Percentiles rank a stretch among this genome's conserved stretches.
Conservation (phyloP, 306 rosid genomes). For the Pyrus betulifolia region DNA sequence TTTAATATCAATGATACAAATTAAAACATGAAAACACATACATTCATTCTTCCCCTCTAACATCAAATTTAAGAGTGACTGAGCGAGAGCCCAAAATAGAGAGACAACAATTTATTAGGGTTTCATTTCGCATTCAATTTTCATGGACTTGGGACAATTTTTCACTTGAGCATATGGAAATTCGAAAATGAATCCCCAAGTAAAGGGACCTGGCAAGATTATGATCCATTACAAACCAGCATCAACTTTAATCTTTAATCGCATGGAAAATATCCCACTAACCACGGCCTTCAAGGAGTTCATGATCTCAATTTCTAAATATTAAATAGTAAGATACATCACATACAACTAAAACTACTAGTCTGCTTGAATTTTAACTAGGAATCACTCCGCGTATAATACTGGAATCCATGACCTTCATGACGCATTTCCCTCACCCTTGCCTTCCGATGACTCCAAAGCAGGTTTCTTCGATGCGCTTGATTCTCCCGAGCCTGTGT, state of each 20-base stretch:
- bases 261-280: background rate
- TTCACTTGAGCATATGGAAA: background rate
- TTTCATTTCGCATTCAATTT: background rate
- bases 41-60: too few relatives aligned
- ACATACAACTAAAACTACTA: background rate
- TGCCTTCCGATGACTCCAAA: constrained; percentile 44
- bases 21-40: too few relatives aligned
- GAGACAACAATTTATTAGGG: too few relatives aligned
- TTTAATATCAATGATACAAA: too few relatives aligned
- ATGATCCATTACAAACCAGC: background rate
- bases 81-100: too few relatives aligned
- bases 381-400: background rate
- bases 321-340: background rate
- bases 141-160: background rate
- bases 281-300: background rate
- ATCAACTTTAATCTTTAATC: background rate
- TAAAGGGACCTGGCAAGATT: background rate
- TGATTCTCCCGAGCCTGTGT: constrained; percentile 38
- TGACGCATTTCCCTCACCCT: constrained; percentile 37
- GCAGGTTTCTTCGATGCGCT: constrained; percentile 55
- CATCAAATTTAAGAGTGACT: too few relatives aligned
- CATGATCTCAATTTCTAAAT: background rate
- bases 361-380: background rate
- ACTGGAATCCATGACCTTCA: constrained; percentile 30
- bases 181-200: background rate